A percentile compares a stretch with the other conserved stretches of the same genome.
phyloP scores from a whole-genome alignment of 2,329 filamentous ascomycete species.

The Fusarium vanettenii region DNA sequence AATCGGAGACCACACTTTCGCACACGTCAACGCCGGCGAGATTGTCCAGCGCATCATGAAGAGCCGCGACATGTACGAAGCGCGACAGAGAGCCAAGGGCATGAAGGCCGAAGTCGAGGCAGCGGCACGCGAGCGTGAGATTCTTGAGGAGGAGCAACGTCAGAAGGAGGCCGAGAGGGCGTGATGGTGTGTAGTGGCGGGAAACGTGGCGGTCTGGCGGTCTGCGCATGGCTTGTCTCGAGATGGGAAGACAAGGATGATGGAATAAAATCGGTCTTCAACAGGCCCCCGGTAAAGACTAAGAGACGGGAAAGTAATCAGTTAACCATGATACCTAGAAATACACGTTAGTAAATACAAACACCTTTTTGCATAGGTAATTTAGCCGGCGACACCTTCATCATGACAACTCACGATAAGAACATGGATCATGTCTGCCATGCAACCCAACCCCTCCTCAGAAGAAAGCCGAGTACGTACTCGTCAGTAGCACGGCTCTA shows the following conservation, averaged over 20 bases:
- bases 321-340: constrained; percentile 31
- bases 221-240: not conserved
- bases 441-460: not conserved
- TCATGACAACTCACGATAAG: constrained; percentile 16
- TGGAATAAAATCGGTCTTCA: constrained; percentile 33
- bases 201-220: constrained; percentile 8
- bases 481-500: not conserved
- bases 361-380: not conserved
- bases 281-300: constrained; percentile 28
- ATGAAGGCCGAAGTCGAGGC: constrained; percentile 84
- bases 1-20: constrained; percentile 81
- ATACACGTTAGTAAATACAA: not conserved
- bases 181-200: constrained; percentile 20
- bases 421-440: not conserved
- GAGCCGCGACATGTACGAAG: constrained; percentile 89
- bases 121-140: constrained; percentile 70
- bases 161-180: constrained; percentile 57
- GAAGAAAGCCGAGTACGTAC: not conserved
- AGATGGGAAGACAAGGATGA: not conserved
- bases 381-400: not conserved
- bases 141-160: constrained; percentile 69
- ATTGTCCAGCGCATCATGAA: constrained; percentile 93
- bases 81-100: constrained; percentile 88
- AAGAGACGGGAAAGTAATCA: constrained; percentile 27
- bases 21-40: constrained; percentile 89